Base-by-base conservation (phyloP, 1,284 basidiomycete species). In the Pisolithus thermaeus region DNA sequence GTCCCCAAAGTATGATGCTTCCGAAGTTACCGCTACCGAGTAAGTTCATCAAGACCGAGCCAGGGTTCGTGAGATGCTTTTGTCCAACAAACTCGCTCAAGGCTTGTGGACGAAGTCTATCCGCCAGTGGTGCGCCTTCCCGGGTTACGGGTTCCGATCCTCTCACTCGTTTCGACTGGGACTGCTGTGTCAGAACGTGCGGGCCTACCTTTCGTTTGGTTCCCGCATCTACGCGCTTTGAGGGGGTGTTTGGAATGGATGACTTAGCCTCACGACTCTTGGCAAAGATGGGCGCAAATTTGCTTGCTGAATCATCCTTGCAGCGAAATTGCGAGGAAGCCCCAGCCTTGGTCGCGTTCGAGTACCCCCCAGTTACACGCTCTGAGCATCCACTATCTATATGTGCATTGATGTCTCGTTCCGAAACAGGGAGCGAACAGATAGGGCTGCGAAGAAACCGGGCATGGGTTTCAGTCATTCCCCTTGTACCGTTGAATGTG, bases 1-100 rank as follows among this genome's bases (percentile, higher is more conserved):
- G 87, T 2, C 87, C 87, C 88, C 87, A 90, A 45, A 87, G 72
- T 53, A 87, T 79, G 49, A 83, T 71, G 53, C 80, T 81, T n/a
- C 80, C 82, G n/a, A 74, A 63, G 3, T 73, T 72, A 4, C 77
- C 79, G 25, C 62, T 68, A 37, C 70, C 68, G 6, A 83, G 62
- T 30, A 81, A 61, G 45, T 69, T 74, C 57, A 76, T 73, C 28
- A 90, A 70, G 40, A 84, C 61, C 5, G 80, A 80, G 30, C 75
- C 72, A 1, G 73, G 68, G 4, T 74, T 77, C 1, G 75, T 77
- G 40, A 88, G 59, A 60, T 86, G 80, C n/a, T 68, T 64, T 59
- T 90, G 87, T 8, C 87, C 87, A 42, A 88, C 72, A 57, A 85
- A 84, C 7, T 87, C 81, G 1, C 74, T 74, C n/a, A 90, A 65